Evolutionary conservation across 2,329 filamentous ascomycete genomes (phyloP), one percentile per base, ranked within the genome.

Genomic region (Trichoderma asperellum): DNA sequence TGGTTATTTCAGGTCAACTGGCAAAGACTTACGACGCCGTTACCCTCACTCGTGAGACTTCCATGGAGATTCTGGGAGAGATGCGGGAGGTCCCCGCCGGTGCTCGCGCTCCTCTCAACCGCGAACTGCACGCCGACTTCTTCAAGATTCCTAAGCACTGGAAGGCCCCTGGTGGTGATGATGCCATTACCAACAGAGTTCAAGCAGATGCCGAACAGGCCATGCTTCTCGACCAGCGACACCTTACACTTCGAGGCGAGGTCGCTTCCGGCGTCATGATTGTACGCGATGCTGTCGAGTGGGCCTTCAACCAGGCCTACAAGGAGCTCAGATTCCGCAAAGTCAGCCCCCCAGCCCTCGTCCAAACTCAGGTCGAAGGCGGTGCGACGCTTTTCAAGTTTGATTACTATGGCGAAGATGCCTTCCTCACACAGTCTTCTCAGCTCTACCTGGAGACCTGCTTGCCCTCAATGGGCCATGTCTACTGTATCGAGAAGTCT

Each of bases 381-480:
- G 94, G 94, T 68, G 89, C 92, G 75, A 97, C 94, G 4, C 89
- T 98, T 47, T 98, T 97, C 87, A 89, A 88, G 71, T 92, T 97
- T 76, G 86, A 92, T 77, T 96, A 96, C 85, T 97, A 97, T 82
- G 91, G 90, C 74, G 92, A 97, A 81, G 88, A 91, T 74, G 92
- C 96, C 70, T 99, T 94, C 84, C 89, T 99, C 72, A 98, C 96
- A 4, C 96, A 99, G 83, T 97, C 94, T 4, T 97, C 93, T 40
- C 96, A 99, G 82, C 89, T 99, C 66, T 99, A 99, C 82, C 91
- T 99, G 70, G 96, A 99, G 85, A 99, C 96, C 37, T 93, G 91
- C 73, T 85, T 99, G 37, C 93, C 95, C 12, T 93, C 91, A 63
- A 86, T 98, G 76, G 96, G 96, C 74, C 93, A 97, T 79, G 94